A percentile compares a stretch with the other conserved stretches of the same genome.
These are phyloP conservation scores for Strobilomyces confusus DNA, from an alignment of 768 basidiomycete species.

Conservation along the genomic window DNA sequence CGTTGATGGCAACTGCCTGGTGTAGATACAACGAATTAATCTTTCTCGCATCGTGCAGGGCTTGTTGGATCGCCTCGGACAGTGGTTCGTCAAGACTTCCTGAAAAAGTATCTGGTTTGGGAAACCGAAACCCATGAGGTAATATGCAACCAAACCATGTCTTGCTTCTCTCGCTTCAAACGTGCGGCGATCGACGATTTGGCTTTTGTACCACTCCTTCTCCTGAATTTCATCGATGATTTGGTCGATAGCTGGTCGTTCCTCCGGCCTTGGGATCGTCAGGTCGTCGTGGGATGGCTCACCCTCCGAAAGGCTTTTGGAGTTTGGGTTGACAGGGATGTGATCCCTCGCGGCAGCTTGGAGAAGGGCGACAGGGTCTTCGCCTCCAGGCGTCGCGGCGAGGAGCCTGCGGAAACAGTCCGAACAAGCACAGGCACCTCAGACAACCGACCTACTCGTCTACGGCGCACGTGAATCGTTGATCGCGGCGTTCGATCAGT, in stretches of 20 bases:
- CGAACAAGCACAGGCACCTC: not conserved
- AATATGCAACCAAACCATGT: conserved; percentile 38
- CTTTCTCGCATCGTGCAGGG: conserved; percentile 53
- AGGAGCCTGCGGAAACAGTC: conserved; percentile 46
- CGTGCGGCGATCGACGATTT: conserved; percentile 58
- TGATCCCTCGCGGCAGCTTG: conserved; percentile 65
- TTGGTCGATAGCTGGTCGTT: conserved; percentile 54
- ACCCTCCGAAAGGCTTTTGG: not conserved
- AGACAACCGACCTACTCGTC: conserved; percentile 49
- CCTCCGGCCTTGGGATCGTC: conserved; percentile 38
- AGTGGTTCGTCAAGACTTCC: conserved; percentile 53
- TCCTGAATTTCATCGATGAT: conserved; percentile 56
- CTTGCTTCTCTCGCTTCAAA: conserved; percentile 50
- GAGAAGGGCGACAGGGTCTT: conserved; percentile 62
- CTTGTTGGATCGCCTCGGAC: conserved; percentile 51
- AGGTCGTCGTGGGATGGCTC: conserved; percentile 6
- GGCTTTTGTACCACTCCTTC: conserved; percentile 64
- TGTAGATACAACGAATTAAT: conserved; percentile 64
- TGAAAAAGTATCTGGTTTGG: conserved; percentile 16
- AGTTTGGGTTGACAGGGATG: conserved; percentile 61
- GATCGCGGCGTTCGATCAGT: conserved; percentile 67
- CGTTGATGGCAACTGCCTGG: conserved; percentile 70
- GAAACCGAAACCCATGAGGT: not conserved
- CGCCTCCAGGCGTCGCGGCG: conserved; percentile 42
- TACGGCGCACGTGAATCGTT: conserved; percentile 58